phyloP scores from a whole-genome alignment of 352 stramenopile species.

The Peronospora farinosa region DNA sequence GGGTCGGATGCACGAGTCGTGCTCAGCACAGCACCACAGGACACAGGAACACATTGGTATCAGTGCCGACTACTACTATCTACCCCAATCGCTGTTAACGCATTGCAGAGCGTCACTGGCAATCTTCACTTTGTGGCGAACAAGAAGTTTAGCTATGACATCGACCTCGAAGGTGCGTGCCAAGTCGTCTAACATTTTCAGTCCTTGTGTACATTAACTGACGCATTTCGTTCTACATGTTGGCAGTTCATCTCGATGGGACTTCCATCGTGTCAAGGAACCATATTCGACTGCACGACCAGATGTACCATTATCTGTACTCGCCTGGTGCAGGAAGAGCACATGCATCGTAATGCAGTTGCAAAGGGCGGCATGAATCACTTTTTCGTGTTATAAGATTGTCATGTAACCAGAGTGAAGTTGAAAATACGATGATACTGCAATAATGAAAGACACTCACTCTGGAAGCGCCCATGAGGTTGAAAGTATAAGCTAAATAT shows the following conservation, averaged over 20 bases:
- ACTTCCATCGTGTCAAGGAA: constrained; percentile 81
- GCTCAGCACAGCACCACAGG: constrained; percentile 78
- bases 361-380: constrained; percentile 4
- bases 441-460: too few species aligned
- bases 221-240: constrained; percentile 4
- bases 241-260: constrained; percentile 80
- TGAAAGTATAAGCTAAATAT: constrained; percentile 29
- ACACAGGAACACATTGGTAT: constrained; percentile 85
- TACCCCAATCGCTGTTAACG: constrained; percentile 89
- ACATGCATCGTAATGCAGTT: constrained; percentile 12
- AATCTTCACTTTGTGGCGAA: constrained; percentile 90
- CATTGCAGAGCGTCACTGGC: constrained; percentile 82
- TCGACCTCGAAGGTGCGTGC: constrained; percentile 71
- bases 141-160: constrained; percentile 95
- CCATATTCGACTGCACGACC: constrained; percentile 88
- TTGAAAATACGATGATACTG: too few species aligned
- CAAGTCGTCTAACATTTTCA: not conserved
- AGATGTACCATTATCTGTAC: constrained; percentile 93
- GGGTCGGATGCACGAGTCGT: constrained; percentile 76
- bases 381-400: too few species aligned
- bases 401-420: too few species aligned
- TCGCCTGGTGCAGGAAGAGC: constrained; percentile 18
- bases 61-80: constrained; percentile 90
- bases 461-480: constrained; percentile 3
- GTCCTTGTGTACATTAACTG: not conserved